phyloP scores from a whole-genome alignment of 352 stramenopile species.

The Phytopythium chamaehyphon region DNA sequence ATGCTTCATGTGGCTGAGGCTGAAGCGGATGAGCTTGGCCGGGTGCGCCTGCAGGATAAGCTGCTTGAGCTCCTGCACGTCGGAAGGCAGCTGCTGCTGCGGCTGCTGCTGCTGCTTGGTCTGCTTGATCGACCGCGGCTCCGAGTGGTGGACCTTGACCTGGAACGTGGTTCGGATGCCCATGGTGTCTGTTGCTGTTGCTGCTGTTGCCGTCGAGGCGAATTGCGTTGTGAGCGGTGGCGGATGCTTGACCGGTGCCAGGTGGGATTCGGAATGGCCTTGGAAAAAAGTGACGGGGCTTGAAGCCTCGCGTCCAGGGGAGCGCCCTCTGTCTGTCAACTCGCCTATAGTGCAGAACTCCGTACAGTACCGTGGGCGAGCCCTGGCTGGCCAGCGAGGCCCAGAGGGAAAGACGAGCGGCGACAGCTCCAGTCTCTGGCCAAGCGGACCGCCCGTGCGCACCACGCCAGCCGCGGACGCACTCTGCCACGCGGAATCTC shows the following conservation, averaged over 20 bases:
- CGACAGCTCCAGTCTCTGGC: not conserved
- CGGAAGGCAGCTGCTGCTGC: conserved; percentile 24
- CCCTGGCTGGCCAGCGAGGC: not conserved
- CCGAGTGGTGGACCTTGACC: conserved; percentile 21
- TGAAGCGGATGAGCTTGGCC: conserved; percentile 44
- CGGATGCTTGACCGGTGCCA: conserved; percentile 3
- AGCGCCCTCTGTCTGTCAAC: not conserved
- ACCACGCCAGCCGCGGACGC: conserved; percentile 8
- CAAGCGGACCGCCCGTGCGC: not conserved
- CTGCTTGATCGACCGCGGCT: conserved; percentile 13
- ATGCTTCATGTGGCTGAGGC: conserved; percentile 44
- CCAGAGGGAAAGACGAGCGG: not conserved
- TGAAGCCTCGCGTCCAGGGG: conserved; percentile 7
- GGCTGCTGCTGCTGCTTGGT: conserved; percentile 11
- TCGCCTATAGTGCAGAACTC: too few relatives aligned
- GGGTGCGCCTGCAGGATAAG: conserved; percentile 41
- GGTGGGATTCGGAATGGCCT: conserved; percentile 22
- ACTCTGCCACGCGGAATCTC: conserved; percentile 12
- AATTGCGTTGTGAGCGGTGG: not conserved
- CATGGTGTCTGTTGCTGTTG: conserved; percentile 13
- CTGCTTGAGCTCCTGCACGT: conserved; percentile 41
- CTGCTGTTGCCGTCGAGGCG: not conserved
- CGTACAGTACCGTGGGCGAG: too few relatives aligned
- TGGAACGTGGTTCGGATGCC: conserved; percentile 19
- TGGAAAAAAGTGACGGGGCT: conserved; percentile 34